phyloP scores from a whole-genome alignment of 257 asterid genomes.

The Solanum sparsipilum region DNA sequence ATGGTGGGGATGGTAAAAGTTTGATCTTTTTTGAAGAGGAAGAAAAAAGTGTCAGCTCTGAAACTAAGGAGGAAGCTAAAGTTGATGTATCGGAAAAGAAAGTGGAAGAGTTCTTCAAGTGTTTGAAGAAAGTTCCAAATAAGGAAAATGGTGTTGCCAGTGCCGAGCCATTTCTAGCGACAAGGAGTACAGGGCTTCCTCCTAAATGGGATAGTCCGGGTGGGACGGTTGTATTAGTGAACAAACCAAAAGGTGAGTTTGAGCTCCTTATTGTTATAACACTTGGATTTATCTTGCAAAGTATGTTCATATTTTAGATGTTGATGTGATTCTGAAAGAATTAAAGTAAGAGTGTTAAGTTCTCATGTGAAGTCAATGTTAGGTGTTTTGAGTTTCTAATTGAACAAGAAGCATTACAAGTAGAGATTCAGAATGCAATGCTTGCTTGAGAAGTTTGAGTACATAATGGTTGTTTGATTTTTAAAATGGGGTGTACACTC shows the following conservation, averaged over 20 bases:
- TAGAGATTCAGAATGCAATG: not conserved
- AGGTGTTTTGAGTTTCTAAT: not conserved
- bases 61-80: conserved; percentile 14
- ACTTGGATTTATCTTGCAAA: not conserved
- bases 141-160: conserved; percentile 20
- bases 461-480: not conserved
- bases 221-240: conserved; percentile 83
- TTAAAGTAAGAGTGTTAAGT: not conserved
- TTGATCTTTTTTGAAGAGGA: conserved; percentile 65
- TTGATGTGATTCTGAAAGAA: not conserved
- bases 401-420: not conserved
- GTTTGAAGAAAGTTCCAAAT: conserved; percentile 86
- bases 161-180: conserved; percentile 61
- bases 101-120: conserved; percentile 89
- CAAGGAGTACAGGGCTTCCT: conserved; percentile 77
- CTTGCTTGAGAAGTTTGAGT: not conserved
- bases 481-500: not conserved
- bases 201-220: conserved; percentile 82
- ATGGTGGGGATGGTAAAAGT: conserved; percentile 23
- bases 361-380: not conserved
- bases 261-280: not conserved
- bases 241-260: conserved; percentile 80
- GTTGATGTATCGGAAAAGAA: conserved; percentile 72
- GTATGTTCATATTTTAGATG: not conserved
- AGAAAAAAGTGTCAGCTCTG: conserved; percentile 4